Conservation (phyloP, 2,329 filamentous ascomycete species). For the Cercospora canescens region DNA sequence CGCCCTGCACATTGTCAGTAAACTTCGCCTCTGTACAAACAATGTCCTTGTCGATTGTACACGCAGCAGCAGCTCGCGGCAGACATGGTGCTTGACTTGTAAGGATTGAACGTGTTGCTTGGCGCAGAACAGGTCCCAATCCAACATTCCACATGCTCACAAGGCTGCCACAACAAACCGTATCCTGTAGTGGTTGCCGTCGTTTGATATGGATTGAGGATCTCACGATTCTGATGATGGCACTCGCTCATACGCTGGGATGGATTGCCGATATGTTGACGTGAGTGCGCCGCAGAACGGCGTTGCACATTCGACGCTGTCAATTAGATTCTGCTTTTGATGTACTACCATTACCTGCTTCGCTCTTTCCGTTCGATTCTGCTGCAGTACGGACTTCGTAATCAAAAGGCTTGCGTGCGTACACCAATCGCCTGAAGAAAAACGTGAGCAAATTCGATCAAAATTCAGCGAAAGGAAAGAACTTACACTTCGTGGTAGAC, state of each 20-base stretch:
- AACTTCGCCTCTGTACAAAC: not conserved
- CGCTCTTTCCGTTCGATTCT: not conserved
- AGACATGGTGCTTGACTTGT: too few relatives aligned
- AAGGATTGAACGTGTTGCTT: too few relatives aligned
- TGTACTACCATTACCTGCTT: not conserved
- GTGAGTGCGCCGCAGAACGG: not conserved
- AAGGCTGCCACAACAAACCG: not conserved
- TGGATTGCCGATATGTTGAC: too few relatives aligned
- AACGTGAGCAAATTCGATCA: not conserved
- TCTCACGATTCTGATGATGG: not conserved
- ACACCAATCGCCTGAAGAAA: slow-evolving; percentile 21
- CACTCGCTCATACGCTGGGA: not conserved
- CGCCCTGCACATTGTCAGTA: not conserved
- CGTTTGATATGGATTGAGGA: not conserved
- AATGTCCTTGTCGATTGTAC: too few relatives aligned
- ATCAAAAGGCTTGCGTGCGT: slow-evolving; percentile 22
- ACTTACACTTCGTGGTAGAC: slow-evolving; percentile 42
- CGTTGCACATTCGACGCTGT: too few relatives aligned
- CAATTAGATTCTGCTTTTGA: not conserved
- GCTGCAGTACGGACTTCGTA: not conserved
- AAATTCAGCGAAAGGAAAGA: not conserved
- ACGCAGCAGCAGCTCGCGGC: too few relatives aligned
- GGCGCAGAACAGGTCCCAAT: too few relatives aligned
- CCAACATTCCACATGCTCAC: not conserved
- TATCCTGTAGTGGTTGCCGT: not conserved